Conservation (phyloP, 805 yeast species). For the Saccharomycopsis sp. region DNA sequence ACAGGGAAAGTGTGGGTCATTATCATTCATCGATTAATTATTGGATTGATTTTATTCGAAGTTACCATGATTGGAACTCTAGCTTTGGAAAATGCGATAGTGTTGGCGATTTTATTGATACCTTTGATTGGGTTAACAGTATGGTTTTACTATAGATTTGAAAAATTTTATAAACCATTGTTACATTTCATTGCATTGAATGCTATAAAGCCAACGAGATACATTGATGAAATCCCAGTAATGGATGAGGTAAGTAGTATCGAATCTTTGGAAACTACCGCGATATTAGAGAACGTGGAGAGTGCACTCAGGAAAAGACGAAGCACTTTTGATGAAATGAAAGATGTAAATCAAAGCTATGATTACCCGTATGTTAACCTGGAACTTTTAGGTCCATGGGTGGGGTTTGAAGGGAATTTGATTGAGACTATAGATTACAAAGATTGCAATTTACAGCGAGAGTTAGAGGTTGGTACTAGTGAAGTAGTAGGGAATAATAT, state of each 20-base stretch:
- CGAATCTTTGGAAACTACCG: conserved; percentile 11
- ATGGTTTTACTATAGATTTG: conserved; percentile 42
- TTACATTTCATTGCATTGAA: conserved; percentile 50
- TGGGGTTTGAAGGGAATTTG: conserved; percentile 39
- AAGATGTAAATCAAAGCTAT: conserved; percentile 37
- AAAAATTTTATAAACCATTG: conserved; percentile 47
- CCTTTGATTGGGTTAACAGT: conserved; percentile 45
- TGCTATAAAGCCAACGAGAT: conserved; percentile 35
- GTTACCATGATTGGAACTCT: conserved; percentile 59
- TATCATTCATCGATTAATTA: conserved; percentile 46
- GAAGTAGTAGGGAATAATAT: conserved; percentile 15
- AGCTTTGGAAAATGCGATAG: conserved; percentile 51
- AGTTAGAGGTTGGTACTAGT: conserved; percentile 12
- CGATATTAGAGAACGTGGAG: conserved; percentile 1
- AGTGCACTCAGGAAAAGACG: conserved; percentile 27
- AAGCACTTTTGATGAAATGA: conserved; percentile 40
- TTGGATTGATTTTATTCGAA: conserved; percentile 51
- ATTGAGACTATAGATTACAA: conserved; percentile 31
- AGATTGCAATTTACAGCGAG: conserved; percentile 12
- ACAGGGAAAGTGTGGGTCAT: conserved; percentile 66
- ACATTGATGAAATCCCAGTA: conserved; percentile 3
- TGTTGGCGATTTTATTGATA: conserved; percentile 40
- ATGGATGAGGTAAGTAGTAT: conserved; percentile 1
- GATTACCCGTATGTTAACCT: conserved; percentile 34
- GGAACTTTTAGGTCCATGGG: conserved; percentile 40